These are phyloP conservation scores for Amanita jacksonii DNA, from an alignment of 768 basidiomycete species.

Conservation along the genomic window DNA sequence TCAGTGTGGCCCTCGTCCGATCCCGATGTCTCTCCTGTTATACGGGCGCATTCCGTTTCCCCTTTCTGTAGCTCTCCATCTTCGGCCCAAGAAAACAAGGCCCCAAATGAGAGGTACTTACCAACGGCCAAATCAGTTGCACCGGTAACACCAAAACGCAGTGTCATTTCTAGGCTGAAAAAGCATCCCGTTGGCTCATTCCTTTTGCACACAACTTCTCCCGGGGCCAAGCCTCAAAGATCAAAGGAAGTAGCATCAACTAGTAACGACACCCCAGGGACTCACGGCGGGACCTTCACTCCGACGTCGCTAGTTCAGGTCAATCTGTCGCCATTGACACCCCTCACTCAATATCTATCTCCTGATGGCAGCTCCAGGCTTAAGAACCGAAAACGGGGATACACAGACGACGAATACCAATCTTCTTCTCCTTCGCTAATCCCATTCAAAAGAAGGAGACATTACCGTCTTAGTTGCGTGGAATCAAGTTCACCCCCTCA, in stretches of 20 bases:
- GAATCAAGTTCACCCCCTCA: neutral
- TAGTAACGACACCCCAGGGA: no score
- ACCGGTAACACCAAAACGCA: conserved; percentile 3
- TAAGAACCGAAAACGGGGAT: neutral
- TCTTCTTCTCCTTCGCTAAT: neutral
- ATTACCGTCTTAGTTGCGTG: neutral
- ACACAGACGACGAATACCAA: conserved; percentile 6
- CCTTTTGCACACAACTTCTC: neutral
- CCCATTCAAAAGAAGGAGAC: neutral
- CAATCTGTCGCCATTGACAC: conserved; percentile 21
- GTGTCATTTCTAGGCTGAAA: neutral
- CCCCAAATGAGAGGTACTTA: neutral
- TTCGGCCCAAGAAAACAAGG: neutral
- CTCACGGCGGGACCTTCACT: neutral
- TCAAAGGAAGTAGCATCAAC: neutral
- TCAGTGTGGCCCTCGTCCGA: conserved; percentile 10
- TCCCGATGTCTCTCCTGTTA: conserved; percentile 22
- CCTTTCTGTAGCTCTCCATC: neutral
- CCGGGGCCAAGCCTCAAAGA: neutral
- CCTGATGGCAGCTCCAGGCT: neutral
- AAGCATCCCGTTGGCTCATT: neutral
- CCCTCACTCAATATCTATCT: conserved; percentile 14
- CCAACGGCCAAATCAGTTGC: neutral
- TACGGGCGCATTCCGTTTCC: conserved; percentile 15
- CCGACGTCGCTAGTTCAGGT: conserved; percentile 2